Conservation (phyloP, 1,284 basidiomycete species). For the Apiotrichum mycotoxinovorans region DNA sequence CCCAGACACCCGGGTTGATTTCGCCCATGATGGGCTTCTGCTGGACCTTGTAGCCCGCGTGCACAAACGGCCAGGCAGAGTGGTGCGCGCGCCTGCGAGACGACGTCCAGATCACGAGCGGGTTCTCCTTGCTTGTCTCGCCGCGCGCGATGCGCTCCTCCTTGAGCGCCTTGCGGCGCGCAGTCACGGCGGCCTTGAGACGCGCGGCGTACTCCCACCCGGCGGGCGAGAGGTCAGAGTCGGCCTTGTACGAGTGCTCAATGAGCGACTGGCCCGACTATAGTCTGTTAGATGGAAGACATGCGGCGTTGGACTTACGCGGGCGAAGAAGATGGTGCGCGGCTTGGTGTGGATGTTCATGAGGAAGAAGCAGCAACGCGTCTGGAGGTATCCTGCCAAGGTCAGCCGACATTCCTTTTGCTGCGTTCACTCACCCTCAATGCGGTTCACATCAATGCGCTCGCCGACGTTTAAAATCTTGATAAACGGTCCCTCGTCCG, state of each 20-base stretch:
- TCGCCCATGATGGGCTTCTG: slow-evolving; percentile 95
- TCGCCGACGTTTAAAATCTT: slow-evolving; percentile 96
- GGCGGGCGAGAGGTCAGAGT: slow-evolving; percentile 89
- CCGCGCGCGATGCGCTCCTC: slow-evolving; percentile 63
- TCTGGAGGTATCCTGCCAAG: slow-evolving; percentile 59
- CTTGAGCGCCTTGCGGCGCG: slow-evolving; percentile 57
- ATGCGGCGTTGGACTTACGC: slow-evolving; percentile 60
- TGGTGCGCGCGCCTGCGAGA: slow-evolving; percentile 87
- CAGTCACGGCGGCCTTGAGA: slow-evolving; percentile 77
- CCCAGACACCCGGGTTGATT: slow-evolving; percentile 92
- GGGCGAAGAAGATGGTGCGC: slow-evolving; percentile 86
- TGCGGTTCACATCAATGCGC: slow-evolving; percentile 83
- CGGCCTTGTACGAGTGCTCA: slow-evolving; percentile 98
- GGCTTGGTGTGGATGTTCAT: slow-evolving; percentile 97
- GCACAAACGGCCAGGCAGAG: slow-evolving; percentile 91
- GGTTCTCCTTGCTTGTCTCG: slow-evolving; percentile 55
- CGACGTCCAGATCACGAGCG: slow-evolving; percentile 91
- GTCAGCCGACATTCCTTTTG: slow-evolving; percentile 4
- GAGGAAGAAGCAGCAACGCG: slow-evolving; percentile 68
- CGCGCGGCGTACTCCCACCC: slow-evolving; percentile 92
- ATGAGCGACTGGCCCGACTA: slow-evolving; percentile 90
- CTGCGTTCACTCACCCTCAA: slow-evolving; percentile 48
- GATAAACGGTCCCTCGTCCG: slow-evolving; percentile 79
- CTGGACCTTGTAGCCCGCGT: slow-evolving; percentile 68
- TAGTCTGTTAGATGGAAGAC: not conserved